Conservation (phyloP, 2,329 filamentous ascomycete genomes). For the Fusarium vanettenii region DNA sequence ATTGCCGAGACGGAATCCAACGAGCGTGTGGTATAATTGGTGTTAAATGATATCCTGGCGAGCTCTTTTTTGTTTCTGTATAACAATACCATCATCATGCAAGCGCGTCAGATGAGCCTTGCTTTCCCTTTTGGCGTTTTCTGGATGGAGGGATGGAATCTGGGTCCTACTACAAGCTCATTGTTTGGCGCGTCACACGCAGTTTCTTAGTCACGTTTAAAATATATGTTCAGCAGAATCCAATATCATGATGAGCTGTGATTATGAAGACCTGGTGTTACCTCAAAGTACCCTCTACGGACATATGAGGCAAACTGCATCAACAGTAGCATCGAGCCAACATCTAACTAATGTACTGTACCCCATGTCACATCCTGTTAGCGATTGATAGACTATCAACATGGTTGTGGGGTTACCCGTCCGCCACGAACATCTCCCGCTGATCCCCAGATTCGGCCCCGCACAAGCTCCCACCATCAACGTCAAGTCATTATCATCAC, state of each 20-base stretch:
- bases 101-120: slow-evolving; percentile 34
- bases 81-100: slow-evolving; percentile 29
- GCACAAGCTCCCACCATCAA: slow-evolving; percentile 35
- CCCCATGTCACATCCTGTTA: slow-evolving; percentile 13
- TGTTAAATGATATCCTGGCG: background rate
- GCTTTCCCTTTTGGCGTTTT: slow-evolving; percentile 31
- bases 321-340: background rate
- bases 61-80: slow-evolving; percentile 25
- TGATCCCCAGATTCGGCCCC: slow-evolving; percentile 41
- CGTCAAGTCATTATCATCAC: slow-evolving; percentile 31
- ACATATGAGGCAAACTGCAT: too few species aligned
- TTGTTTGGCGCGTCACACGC: slow-evolving; percentile 39
- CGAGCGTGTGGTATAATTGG: slow-evolving; percentile 76
- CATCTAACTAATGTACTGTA: background rate
- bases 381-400: background rate
- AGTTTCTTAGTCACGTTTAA: slow-evolving; percentile 32
- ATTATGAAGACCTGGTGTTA: background rate
- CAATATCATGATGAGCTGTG: background rate
- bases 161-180: slow-evolving; percentile 35
- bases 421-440: slow-evolving; percentile 5
- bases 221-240: slow-evolving; percentile 13
- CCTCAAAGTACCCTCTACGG: background rate
- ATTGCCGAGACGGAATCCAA: slow-evolving; percentile 87
- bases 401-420: slow-evolving; percentile 34
- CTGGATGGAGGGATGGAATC: slow-evolving; percentile 23